Evolutionary conservation across 1,139 yeast species (phyloP).

Genomic region (Debaryomyces robertsiae): DNA sequence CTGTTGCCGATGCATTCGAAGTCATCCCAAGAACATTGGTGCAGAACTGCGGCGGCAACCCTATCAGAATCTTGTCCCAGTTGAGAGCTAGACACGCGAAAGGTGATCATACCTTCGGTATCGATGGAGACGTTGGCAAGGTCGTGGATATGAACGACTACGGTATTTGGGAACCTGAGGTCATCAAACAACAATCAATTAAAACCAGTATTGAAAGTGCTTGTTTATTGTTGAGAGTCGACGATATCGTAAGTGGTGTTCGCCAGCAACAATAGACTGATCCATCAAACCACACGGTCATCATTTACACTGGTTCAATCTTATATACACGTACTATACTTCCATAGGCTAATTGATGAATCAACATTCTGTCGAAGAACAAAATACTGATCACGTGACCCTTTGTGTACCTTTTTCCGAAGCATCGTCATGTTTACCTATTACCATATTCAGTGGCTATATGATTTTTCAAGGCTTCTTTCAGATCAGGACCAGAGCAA

Average conservation of each 20-base stretch:
- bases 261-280: conserved; percentile 43
- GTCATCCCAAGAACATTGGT: conserved; percentile 96
- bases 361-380: too few species aligned
- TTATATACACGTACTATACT: conserved; percentile 7
- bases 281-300: not conserved
- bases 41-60: conserved; percentile 97
- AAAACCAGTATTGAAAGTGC: conserved; percentile 98
- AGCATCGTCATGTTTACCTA: conserved; percentile 4
- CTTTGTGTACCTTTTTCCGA: not conserved
- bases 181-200: conserved; percentile 92
- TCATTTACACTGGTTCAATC: conserved; percentile 1
- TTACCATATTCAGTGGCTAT: conserved; percentile 3
- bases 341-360: not conserved
- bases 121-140: conserved; percentile 93
- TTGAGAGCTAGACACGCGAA: conserved; percentile 95
- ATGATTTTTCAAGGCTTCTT: conserved; percentile 5
- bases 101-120: conserved; percentile 83
- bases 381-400: not conserved
- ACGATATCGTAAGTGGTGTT: conserved; percentile 96
- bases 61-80: conserved; percentile 85
- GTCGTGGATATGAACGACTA: conserved; percentile 93
- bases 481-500: conserved; percentile 4
- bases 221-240: conserved; percentile 89
- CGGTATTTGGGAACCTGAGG: conserved; percentile 99
- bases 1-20: conserved; percentile 98